These are phyloP conservation scores for Suillus luteus DNA, from an alignment of 768 basidiomycete species.

Conservation along the genomic window DNA sequence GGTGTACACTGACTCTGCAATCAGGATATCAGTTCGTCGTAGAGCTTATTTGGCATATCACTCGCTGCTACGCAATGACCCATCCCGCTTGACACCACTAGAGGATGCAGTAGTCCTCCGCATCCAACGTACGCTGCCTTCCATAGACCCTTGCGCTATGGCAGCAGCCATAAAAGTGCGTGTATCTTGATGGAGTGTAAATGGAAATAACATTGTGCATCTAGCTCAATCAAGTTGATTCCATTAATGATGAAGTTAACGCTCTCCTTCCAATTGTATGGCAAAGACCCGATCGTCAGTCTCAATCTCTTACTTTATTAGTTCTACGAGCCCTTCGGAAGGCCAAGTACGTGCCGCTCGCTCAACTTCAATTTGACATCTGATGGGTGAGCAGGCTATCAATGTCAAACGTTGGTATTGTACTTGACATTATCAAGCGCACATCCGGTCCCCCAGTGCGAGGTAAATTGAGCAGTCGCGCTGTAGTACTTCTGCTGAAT, in stretches of 20 bases:
- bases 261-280: slow-evolving; percentile 8
- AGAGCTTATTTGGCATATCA: slow-evolving; percentile 63
- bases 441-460: slow-evolving; percentile 25
- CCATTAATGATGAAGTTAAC: slow-evolving; percentile 5
- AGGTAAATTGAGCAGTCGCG: slow-evolving; percentile 23
- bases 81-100: slow-evolving; percentile 47
- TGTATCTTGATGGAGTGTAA: background rate
- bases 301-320: slow-evolving; percentile 2
- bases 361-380: background rate
- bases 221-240: background rate
- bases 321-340: slow-evolving; percentile 29
- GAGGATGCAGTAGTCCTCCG: slow-evolving; percentile 24
- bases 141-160: slow-evolving; percentile 14
- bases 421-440: slow-evolving; percentile 29
- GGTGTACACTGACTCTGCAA: slow-evolving; percentile 15
- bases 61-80: slow-evolving; percentile 48
- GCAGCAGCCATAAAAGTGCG: slow-evolving; percentile 28
- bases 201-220: background rate
- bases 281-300: background rate
- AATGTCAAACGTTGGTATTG: slow-evolving; percentile 17
- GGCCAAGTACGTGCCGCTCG: slow-evolving; percentile 9
- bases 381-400: slow-evolving; percentile 3
- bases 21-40: slow-evolving; percentile 59
- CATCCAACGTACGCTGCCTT: slow-evolving; percentile 17
- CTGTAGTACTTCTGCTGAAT: slow-evolving; percentile 20